Percentiles rank a stretch among this genome's conserved stretches.
These are phyloP conservation scores for Cyberlindnera sargentensis DNA, from an alignment of 805 yeast species.

Conservation along the genomic window DNA sequence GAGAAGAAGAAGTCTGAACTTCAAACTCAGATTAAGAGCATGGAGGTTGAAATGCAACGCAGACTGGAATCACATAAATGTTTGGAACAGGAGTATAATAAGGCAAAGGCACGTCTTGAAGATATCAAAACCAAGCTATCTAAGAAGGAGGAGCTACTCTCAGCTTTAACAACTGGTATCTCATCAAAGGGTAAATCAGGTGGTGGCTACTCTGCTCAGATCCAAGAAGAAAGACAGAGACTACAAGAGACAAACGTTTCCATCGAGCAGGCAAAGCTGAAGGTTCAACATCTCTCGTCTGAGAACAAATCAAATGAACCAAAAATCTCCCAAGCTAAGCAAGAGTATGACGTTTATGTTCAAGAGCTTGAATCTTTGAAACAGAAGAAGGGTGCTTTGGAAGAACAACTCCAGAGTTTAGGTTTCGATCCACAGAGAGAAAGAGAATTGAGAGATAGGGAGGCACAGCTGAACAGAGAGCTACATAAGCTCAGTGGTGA, in stretches of 20 bases:
- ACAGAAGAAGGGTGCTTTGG: slow-evolving; percentile 31
- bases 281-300: slow-evolving; percentile 46
- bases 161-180: slow-evolving; percentile 83
- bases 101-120: slow-evolving; percentile 37
- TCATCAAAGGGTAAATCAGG: slow-evolving; percentile 70
- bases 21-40: slow-evolving; percentile 27
- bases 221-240: slow-evolving; percentile 53
- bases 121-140: slow-evolving; percentile 39
- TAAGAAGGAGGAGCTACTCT: slow-evolving; percentile 69
- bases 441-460: slow-evolving; percentile 39
- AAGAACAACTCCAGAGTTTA: slow-evolving; percentile 35
- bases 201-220: slow-evolving; percentile 71
- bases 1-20: slow-evolving; percentile 27
- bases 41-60: slow-evolving; percentile 28
- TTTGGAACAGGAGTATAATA: slow-evolving; percentile 39
- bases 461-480: slow-evolving; percentile 36
- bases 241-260: slow-evolving; percentile 46
- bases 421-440: slow-evolving; percentile 51
- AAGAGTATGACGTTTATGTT: slow-evolving; percentile 36
- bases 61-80: slow-evolving; percentile 32
- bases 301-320: slow-evolving; percentile 41
- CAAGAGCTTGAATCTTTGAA: slow-evolving; percentile 38
- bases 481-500: slow-evolving; percentile 38
- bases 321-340: slow-evolving; percentile 45
- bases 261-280: slow-evolving; percentile 53